Conservation (phyloP, 139 green algal species). For the Chlorella sp. region DNA sequence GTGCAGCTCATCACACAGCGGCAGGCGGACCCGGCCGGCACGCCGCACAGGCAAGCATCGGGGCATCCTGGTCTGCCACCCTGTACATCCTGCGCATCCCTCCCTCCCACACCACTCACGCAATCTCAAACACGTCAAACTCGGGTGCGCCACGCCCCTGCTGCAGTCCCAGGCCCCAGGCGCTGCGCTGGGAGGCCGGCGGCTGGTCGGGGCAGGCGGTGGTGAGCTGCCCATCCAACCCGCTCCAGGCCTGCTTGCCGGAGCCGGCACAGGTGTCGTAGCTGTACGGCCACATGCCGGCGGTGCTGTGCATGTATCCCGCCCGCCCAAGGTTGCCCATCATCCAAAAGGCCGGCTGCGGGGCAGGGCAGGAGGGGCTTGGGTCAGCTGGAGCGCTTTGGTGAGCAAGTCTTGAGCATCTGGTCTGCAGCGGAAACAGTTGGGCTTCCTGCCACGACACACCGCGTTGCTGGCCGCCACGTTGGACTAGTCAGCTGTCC, state of each 20-base stretch:
- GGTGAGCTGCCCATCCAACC: slow-evolving; percentile 4
- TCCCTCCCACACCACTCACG: background rate
- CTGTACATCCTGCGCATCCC: background rate
- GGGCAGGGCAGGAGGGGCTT: background rate
- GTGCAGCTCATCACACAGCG: background rate
- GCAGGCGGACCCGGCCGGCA: no score
- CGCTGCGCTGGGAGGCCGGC: background rate
- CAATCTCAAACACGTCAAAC: slow-evolving; percentile 62
- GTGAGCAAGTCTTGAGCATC: no score
- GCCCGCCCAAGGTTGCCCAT: slow-evolving; percentile 61
- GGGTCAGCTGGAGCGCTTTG: no score
- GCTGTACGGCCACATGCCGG: slow-evolving; percentile 55
- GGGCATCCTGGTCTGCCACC: no score
- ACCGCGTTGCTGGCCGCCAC: no score
- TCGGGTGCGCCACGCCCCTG: slow-evolving; percentile 51
- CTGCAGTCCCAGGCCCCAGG: slow-evolving; percentile 19
- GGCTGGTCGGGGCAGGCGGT: slow-evolving; percentile 19
- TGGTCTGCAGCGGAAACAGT: background rate
- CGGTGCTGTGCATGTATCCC: slow-evolving; percentile 47
- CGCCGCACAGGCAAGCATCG: no score
- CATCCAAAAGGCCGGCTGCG: slow-evolving; percentile 19
- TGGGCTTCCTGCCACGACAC: no score
- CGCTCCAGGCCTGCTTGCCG: slow-evolving; percentile 28
- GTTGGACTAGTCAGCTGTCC: no score
- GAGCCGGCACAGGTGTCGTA: slow-evolving; percentile 52